Evolutionary conservation across 805 yeast species (phyloP), one percentile per base, ranked within the genome.

Genomic region (Saturnispora hagleri): DNA sequence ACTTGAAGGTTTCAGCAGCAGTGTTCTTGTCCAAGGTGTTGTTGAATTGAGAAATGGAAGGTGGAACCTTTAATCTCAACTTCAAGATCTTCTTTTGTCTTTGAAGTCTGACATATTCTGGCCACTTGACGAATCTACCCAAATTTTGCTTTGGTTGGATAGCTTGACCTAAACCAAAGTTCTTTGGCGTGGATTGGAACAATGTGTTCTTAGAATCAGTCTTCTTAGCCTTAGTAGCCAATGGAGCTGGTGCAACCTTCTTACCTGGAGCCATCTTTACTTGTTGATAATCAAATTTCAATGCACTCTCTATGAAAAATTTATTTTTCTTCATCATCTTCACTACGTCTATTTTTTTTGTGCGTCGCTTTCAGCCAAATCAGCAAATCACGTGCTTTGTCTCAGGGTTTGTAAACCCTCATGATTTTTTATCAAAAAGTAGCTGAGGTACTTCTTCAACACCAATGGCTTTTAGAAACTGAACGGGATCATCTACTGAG

Each of bases 211-310:
- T 77, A 57, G 64, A 74, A 65, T 66, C 67, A 35, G 77, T 68
- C 66, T 78, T 73, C 62, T 76, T 68, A 59, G 77, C 68, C 76
- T 86, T 81, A 65, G 86, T 70, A 70, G 96, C 89, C 73, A 89
- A 84, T 75, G 99, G 99, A 73, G 97, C 90, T 81, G 97, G 96
- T 69, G 97, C 97, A 69, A 89, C 95, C 82, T 88, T 89, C 80
- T 80, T 83, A 51, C 69, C 62, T 51, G 53, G 51, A 45, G 53
- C 54, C 53, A 53, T 53, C 44, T 53, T 53, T 52, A 27, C 73
- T 87, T 97, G 59, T 93, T 74, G 69, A 77, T 79, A 67, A 91
- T 96, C 97, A 62, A 86, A 73, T 90, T 76, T 68, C 97, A 97
- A 69, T 93, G 96, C 62, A n/a, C 8, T 26, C 6, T n/a, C 22